Base-by-base conservation (phyloP, 345 rosid species). In the Gossypioides kirkii region DNA sequence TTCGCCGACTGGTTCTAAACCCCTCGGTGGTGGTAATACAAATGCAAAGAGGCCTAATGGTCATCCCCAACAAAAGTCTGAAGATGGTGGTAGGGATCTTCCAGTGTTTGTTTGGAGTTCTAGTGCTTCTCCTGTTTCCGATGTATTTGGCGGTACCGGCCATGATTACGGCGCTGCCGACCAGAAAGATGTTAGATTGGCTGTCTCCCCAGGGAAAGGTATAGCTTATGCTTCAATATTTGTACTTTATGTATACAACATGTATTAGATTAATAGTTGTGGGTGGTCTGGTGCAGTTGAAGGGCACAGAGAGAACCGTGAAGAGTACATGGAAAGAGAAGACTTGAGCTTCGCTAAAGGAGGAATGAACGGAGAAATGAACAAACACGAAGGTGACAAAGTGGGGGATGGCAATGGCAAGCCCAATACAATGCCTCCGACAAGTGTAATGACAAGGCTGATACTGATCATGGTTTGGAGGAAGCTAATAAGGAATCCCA, bases 51-150 rank as follows among this genome's bases (percentile, higher is more conserved):
- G 75, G 75, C 38, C 38, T 32, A 32, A 32, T 32, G 7, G 38
- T 32, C 38, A 32, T 32, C 38, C 38, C 38, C 38, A 32, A 32
- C 82, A 70, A 65, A 84, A 81, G 69, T 49, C 65, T 43, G 90
- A 80, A 50, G 87, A 78, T 22, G 89, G 86, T 61, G 87, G 89
- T 2, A 88, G 77, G 82, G 98, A 95, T 80, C 91, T 95, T 54
- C 99, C 90, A 36, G 93, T 95, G 97, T 92, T 91, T 76, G 99
- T 95, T 10, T 95, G 99, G 99, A 95, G 98, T 77, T 89, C 96
- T 1, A 95, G 93, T 49, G 91, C 97, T 12, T 95, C 99, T 11
- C 99, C 99, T 18, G 96, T 91, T 3, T 92, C 99, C 0, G 99
- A 95, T 53, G 98, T 92, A 11, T 92, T 89, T 49, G 97, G 97